Evolutionary conservation across 768 basidiomycete genomes (phyloP), one percentile per base, ranked within the genome.

Genomic region (Boletus subparvulus): DNA sequence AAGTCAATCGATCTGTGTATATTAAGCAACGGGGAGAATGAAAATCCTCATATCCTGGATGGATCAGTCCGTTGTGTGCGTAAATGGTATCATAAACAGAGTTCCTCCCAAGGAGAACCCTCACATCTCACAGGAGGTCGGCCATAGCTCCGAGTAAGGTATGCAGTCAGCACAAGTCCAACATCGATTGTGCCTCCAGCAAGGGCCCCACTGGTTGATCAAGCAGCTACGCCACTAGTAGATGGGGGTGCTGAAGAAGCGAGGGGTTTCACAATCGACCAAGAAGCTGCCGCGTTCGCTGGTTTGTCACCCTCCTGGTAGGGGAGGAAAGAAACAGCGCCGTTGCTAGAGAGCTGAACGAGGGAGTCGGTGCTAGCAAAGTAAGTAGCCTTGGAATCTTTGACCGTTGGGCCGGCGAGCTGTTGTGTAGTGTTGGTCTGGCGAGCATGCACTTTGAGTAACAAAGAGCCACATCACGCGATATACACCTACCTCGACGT

Each of bases 321-420:
- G 1, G 84, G 79, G 37, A 90, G 71, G 75, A 77, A 90, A 14
- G 77, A 81, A n/a, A 91, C 76, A 1, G 74, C 71, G 45, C 87
- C 88, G 3, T 74, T 74, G 26, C 80, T 82, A 41, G 84, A 77
- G 28, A 92, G 80, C 68, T 92, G 90, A 16, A 92, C 80, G 44
- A 92, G 78, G 1, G 85, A 77, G 33, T 71, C 73, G 47, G 77
- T 78, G 33, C 83, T 79, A 4, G 87, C 87, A 59, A 83, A 85
- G 74, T 88, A 91, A 8, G 75, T 78, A 10, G 87, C 82, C 4
- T 65, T 59, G 36, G 87, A 54, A 66, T 89, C 87, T 64, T 87
- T 84, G 32, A 73, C 71, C 0, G 78, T 64, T 1, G 90, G 89
- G 28, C 83, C 87, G 19, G 81, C 74, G 37, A 90, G 73, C 1